Evolutionary conservation across 1,284 basidiomycete species (phyloP), one percentile per base, ranked within the genome.

Genomic region (Lignosus rhinocerotis): DNA sequence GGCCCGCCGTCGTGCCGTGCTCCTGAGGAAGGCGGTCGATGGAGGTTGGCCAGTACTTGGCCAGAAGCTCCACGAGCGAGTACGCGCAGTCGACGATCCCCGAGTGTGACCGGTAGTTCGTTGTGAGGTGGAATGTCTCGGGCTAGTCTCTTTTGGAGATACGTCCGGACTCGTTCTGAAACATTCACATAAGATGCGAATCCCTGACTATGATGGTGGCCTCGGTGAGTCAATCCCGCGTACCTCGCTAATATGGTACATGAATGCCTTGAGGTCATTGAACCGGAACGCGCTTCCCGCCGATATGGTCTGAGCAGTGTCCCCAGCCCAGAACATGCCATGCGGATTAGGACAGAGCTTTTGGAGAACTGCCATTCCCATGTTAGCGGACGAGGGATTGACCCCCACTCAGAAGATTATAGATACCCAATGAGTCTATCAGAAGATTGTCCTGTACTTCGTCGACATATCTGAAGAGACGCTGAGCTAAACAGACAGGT

Each of bases 251-350:
- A 84, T 68, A 21, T 81, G 78, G 58, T 81, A 81, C 32, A 90
- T 64, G 64, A 87, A 85, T 0, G 88, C 79, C 64, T 86, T 91
- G 56, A 92, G 68, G 42, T 90, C 88, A 59, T 87, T 75, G 69
- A 92, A 92, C 17, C 85, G 73, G 64, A 92, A 91, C 0, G 86
- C 82, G 56, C 86, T 88, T 0, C 88, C 89, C 2, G 82, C 78
- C 0, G 85, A 84, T n/a, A 92, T 91, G 0, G 88, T 88, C 63
- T 92, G 89, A 0, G 89, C 88, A 0, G 90, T 92, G 66, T 92
- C 89, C 0, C 89, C 90, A 0, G 88, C 89, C 86, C 86, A 92
- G 67, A 90, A 90, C 17, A 88, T 71, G 0, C 90, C 89, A 17
- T 86, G 73, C 0, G 82, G 79, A 66, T 91, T 90, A 16, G 70